Percentiles rank a stretch among this genome's conserved stretches.
These are phyloP conservation scores for Thermomucor indicae-seudaticae DNA, from an alignment of 371 early-diverging fungal species.

Conservation along the genomic window DNA sequence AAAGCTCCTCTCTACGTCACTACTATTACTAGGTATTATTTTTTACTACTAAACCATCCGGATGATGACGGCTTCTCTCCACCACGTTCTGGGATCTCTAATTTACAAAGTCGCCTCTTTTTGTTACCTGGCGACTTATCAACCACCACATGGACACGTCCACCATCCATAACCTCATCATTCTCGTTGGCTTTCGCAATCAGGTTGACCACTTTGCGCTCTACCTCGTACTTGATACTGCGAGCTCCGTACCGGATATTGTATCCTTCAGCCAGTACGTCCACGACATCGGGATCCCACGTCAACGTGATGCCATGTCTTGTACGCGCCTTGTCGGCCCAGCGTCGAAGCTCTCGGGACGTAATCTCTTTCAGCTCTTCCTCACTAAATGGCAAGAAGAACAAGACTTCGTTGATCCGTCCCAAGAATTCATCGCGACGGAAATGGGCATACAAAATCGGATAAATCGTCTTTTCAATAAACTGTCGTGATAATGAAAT, in stretches of 20 bases:
- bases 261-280: conserved; percentile 45
- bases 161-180: conserved; percentile 51
- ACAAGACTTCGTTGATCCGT: conserved; percentile 57
- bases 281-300: conserved; percentile 52
- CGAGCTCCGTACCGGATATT: conserved; percentile 61
- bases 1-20: too few species aligned
- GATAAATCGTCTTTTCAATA: conserved; percentile 52
- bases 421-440: conserved; percentile 60
- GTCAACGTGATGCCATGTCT: conserved; percentile 51
- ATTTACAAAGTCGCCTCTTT: conserved; percentile 29
- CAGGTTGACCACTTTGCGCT: conserved; percentile 48
- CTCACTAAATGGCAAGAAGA: conserved; percentile 55
- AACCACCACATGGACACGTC: conserved; percentile 35
- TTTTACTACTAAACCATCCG: conserved; percentile 38
- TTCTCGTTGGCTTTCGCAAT: conserved; percentile 59
- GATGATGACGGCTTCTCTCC: conserved; percentile 23
- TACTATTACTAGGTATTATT: too few species aligned
- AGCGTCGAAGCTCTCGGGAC: conserved; percentile 41
- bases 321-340: conserved; percentile 49
- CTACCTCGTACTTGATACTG: conserved; percentile 60
- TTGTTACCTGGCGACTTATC: conserved; percentile 29
- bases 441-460: conserved; percentile 55
- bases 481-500: conserved; percentile 46
- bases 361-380: conserved; percentile 49
- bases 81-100: conserved; percentile 37